Evolutionary conservation across 129 eudicot genomes (phyloP).

Genomic region (Rutidosis leptorrhynchoides): DNA sequence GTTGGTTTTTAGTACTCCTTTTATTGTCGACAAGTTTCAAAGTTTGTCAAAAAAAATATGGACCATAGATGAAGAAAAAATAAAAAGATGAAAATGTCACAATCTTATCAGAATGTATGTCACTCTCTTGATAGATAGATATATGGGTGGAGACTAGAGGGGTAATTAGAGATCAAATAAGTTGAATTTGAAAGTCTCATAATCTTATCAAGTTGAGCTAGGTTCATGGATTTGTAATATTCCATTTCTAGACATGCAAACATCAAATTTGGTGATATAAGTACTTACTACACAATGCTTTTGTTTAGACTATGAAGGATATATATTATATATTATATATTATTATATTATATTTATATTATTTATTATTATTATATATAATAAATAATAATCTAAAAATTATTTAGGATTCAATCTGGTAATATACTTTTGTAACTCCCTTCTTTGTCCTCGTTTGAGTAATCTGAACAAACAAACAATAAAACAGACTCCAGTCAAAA

Average conservation of each 20-base stretch:
- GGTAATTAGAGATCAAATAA: neutral
- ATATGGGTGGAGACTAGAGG: slow-evolving; percentile 17
- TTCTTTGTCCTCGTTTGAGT: slow-evolving; percentile 76
- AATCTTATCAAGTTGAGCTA: slow-evolving; percentile 12
- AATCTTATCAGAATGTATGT: slow-evolving; percentile 16
- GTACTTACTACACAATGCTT: neutral
- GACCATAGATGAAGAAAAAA: neutral
- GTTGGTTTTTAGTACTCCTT: too few species aligned
- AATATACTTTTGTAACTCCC: slow-evolving; percentile 72
- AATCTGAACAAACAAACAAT: slow-evolving; percentile 45
- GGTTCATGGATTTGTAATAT: slow-evolving; percentile 7
- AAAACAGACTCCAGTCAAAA: neutral
- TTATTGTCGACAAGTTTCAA: neutral
- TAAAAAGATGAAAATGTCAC: neutral
- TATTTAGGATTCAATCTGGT: slow-evolving; percentile 42
- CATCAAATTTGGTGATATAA: slow-evolving; percentile 15
- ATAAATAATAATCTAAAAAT: neutral
- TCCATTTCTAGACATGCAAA: slow-evolving; percentile 2
- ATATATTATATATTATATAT: neutral
- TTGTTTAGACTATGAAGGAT: neutral
- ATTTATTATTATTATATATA: too few species aligned
- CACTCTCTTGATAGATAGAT: slow-evolving; percentile 17
- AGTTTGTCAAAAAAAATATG: neutral
- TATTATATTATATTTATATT: too few species aligned
- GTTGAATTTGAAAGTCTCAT: slow-evolving; percentile 22